Evolutionary conservation across 306 rosid genomes (phyloP).

Genomic region (Cucurbita ficifolia): DNA sequence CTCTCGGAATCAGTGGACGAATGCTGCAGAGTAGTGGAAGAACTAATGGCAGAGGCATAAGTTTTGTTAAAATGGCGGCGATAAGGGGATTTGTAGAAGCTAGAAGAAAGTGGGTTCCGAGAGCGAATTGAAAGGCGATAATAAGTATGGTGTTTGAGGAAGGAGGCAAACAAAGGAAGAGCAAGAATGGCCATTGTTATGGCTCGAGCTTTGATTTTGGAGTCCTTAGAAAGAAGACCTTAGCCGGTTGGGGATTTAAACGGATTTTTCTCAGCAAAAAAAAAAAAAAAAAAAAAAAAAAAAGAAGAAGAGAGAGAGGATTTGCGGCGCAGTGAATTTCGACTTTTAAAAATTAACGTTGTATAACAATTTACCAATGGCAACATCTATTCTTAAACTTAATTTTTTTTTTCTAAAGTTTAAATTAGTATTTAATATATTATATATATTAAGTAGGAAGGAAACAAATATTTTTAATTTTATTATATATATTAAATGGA

Average conservation of each 20-base stretch:
- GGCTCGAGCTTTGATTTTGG: neutral
- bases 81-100: slow-evolving; percentile 2
- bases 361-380: too few species aligned
- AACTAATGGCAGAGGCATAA: slow-evolving; percentile 23
- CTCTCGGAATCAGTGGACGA: slow-evolving; percentile 15
- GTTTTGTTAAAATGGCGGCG: slow-evolving; percentile 26
- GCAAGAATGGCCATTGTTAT: slow-evolving; percentile 44
- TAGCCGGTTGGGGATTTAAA: neutral
- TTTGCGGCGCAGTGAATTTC: too few species aligned
- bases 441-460: too few species aligned
- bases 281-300: too few species aligned
- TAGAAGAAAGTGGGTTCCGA: slow-evolving; percentile 5
- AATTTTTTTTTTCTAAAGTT: too few species aligned
- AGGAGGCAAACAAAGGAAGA: slow-evolving; percentile 54
- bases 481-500: too few species aligned
- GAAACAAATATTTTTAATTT: too few species aligned
- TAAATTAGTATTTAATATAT: too few species aligned
- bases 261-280: neutral
- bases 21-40: slow-evolving; percentile 23
- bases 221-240: neutral
- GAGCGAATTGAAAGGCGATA: slow-evolving; percentile 21
- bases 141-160: slow-evolving; percentile 41
- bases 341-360: too few species aligned
- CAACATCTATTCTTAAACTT: too few species aligned
- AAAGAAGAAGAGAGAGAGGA: too few species aligned